These are phyloP conservation scores for Volvariella volvacea DNA, from an alignment of 1,284 basidiomycete genomes.

Conservation along the genomic window DNA sequence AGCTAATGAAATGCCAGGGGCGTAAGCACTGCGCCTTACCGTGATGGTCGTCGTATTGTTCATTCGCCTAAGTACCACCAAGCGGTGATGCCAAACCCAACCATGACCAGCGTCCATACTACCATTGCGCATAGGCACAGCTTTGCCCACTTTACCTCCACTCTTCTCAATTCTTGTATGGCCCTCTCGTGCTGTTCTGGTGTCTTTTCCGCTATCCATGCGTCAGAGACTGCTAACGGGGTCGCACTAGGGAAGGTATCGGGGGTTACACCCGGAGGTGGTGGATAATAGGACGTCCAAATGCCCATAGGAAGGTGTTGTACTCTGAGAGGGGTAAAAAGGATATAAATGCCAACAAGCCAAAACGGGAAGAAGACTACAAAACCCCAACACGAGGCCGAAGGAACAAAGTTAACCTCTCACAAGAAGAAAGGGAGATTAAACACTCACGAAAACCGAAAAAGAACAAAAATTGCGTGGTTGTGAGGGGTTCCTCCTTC, in stretches of 20 bases:
- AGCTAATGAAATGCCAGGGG: no score
- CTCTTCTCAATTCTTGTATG: constrained; percentile 21
- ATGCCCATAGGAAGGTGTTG: no score
- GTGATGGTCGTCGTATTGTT: not conserved
- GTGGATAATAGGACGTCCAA: no score
- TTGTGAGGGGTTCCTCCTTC: not conserved
- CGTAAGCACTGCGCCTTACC: no score
- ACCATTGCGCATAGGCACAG: not conserved
- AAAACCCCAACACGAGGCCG: no score
- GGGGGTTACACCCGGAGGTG: no score
- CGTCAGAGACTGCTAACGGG: constrained; percentile 14
- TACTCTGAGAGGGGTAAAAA: constrained; percentile 31
- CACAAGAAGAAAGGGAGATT: no score
- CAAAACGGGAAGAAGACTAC: constrained; percentile 45
- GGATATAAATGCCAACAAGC: constrained; percentile 39
- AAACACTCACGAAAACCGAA: not conserved
- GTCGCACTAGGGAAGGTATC: no score
- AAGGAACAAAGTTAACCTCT: no score
- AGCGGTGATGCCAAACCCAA: not conserved
- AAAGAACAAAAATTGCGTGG: not conserved
- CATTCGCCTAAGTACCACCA: not conserved
- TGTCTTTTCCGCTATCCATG: constrained; percentile 31
- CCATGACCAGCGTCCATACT: not conserved
- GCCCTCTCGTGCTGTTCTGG: constrained; percentile 24
- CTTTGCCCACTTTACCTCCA: constrained; percentile 18